phyloP scores from a whole-genome alignment of 192 early-diverging fungal species.

The Podila clonocystis region DNA sequence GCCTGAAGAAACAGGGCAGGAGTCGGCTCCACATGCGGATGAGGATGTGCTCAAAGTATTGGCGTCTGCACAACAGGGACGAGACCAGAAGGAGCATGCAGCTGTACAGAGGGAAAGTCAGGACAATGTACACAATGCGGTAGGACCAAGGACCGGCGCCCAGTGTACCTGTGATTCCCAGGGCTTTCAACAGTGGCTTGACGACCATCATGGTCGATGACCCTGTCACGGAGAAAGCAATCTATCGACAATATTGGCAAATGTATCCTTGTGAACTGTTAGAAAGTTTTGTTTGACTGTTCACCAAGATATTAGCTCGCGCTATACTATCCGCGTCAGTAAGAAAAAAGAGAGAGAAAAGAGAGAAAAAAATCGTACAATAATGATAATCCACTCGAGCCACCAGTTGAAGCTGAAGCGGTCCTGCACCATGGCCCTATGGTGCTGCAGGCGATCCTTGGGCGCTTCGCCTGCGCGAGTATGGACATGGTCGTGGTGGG shows the following conservation, averaged over 20 bases:
- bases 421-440: slow-evolving; percentile 40
- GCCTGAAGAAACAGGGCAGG: slow-evolving; percentile 13
- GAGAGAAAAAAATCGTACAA: slow-evolving; percentile 18
- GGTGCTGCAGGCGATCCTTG: slow-evolving; percentile 36
- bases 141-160: slow-evolving; percentile 39
- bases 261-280: background rate
- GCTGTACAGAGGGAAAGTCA: slow-evolving; percentile 40
- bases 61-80: slow-evolving; percentile 35
- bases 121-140: slow-evolving; percentile 33
- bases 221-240: slow-evolving; percentile 46
- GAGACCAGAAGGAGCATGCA: slow-evolving; percentile 40
- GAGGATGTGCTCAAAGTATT: slow-evolving; percentile 32
- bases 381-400: slow-evolving; percentile 46
- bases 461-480: background rate
- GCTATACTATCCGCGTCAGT: background rate
- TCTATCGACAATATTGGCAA: background rate
- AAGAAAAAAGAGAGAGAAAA: background rate
- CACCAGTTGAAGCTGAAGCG: slow-evolving; percentile 48
- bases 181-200: slow-evolving; percentile 26
- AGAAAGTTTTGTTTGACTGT: background rate
- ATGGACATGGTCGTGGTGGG: background rate
- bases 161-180: slow-evolving; percentile 23
- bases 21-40: slow-evolving; percentile 43
- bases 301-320: background rate
- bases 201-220: slow-evolving; percentile 46